These are phyloP conservation scores for Penicillium sp. DNA, from an alignment of 2,329 filamentous ascomycete genomes.

Conservation along the genomic window DNA sequence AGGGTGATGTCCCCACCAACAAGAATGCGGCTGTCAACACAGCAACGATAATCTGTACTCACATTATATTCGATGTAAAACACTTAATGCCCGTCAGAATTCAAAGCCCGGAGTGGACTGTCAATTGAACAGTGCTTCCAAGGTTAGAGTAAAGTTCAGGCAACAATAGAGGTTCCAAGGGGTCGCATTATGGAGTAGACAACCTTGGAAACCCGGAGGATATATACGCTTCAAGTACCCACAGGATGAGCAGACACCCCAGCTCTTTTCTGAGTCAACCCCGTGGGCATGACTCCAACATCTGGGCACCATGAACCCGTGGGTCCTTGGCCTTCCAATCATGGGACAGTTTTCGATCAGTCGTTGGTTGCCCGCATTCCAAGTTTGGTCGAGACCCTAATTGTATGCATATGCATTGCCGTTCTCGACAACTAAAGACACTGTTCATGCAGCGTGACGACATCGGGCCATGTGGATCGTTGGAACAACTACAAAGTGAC, in stretches of 20 bases:
- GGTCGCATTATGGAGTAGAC: neutral
- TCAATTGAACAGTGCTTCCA: no score
- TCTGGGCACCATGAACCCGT: conserved; percentile 2
- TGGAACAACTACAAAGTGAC: neutral
- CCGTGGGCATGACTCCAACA: neutral
- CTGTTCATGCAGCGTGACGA: neutral
- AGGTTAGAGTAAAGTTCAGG: neutral
- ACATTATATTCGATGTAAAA: neutral
- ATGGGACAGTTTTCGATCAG: conserved; percentile 7
- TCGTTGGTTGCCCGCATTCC: conserved; percentile 14
- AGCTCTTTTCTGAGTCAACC: neutral
- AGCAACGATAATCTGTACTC: neutral
- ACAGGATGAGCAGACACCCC: neutral
- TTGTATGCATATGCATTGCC: neutral
- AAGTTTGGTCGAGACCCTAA: conserved; percentile 7
- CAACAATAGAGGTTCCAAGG: conserved; percentile 2
- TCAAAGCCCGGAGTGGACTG: no score
- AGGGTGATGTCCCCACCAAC: conserved; percentile 14
- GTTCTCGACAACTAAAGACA: neutral
- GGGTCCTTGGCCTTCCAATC: neutral
- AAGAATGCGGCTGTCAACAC: conserved; percentile 21
- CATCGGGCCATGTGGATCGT: conserved; percentile 3
- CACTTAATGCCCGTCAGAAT: no score
- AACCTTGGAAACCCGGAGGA: neutral
- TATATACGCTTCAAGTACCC: neutral